These are phyloP conservation scores for Botryosphaeria dothidea DNA, from an alignment of 2,329 filamentous ascomycete species.

Conservation along the genomic window DNA sequence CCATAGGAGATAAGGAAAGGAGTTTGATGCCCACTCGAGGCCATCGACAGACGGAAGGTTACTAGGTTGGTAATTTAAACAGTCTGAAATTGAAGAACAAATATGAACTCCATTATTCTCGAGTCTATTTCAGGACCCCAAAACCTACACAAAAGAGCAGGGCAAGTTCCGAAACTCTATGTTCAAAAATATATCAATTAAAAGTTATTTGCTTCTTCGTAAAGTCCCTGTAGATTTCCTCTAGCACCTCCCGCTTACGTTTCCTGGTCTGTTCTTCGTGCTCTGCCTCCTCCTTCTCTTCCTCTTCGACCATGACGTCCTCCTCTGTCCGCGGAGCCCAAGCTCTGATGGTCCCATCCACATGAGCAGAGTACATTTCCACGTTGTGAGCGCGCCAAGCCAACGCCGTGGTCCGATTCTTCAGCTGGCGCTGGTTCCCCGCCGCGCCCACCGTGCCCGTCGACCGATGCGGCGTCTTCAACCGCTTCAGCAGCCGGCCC, in stretches of 20 bases:
- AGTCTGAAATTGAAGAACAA: too few species aligned
- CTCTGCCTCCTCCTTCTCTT: slow-evolving; percentile 39
- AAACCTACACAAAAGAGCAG: too few species aligned
- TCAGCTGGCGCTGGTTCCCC: slow-evolving; percentile 8
- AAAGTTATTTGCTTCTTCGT: slow-evolving; percentile 13
- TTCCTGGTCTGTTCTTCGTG: slow-evolving; percentile 46
- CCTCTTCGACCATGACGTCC: slow-evolving; percentile 44
- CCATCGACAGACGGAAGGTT: too few species aligned
- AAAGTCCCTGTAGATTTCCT: slow-evolving; percentile 59
- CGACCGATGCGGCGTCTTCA: slow-evolving; percentile 60
- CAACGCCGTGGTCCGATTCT: slow-evolving; percentile 68
- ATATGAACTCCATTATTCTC: too few species aligned
- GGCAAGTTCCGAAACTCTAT: too few species aligned
- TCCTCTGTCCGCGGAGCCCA: slow-evolving; percentile 68
- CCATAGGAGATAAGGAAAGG: neutral
- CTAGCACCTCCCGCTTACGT: slow-evolving; percentile 72
- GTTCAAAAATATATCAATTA: neutral
- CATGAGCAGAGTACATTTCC: slow-evolving; percentile 79
- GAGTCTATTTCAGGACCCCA: too few species aligned
- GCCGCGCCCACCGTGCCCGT: slow-evolving; percentile 19
- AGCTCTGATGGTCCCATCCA: slow-evolving; percentile 78
- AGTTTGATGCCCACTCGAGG: too few species aligned
- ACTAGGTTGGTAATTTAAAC: too few species aligned
- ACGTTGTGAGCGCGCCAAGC: slow-evolving; percentile 72
- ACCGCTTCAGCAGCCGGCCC: slow-evolving; percentile 69